phyloP scores from a whole-genome alignment of 345 rosid genomes.

The Luvunga scandens region DNA sequence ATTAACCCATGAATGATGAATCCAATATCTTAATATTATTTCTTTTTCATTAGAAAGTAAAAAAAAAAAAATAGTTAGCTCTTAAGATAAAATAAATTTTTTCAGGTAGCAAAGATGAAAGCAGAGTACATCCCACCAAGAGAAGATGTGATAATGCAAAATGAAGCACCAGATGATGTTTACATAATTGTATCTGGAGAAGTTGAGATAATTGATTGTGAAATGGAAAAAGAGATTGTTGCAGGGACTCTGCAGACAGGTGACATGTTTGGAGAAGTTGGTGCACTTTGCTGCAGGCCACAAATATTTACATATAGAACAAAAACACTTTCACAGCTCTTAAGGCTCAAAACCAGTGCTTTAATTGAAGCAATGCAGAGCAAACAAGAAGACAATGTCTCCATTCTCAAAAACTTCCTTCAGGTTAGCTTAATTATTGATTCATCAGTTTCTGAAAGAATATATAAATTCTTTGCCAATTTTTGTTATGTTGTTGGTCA shows the following conservation, averaged over 20 bases:
- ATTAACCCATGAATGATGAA: too few species aligned
- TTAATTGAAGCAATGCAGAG: constrained; percentile 68
- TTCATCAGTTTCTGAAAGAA: neutral
- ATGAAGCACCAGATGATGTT: constrained; percentile 82
- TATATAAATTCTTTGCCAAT: neutral
- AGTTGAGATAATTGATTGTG: constrained; percentile 61
- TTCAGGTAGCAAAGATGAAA: constrained; percentile 74
- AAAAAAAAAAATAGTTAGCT: too few species aligned
- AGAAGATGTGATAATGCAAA: constrained; percentile 85
- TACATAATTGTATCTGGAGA: constrained; percentile 84
- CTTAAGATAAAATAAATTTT: neutral
- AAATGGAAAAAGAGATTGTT: constrained; percentile 51
- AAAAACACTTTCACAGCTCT: constrained; percentile 72
- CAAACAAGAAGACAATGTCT: constrained; percentile 62
- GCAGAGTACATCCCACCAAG: constrained; percentile 93
- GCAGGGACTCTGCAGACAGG: constrained; percentile 58
- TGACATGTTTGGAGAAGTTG: constrained; percentile 89
- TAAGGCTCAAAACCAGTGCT: constrained; percentile 60
- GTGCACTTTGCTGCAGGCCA: constrained; percentile 71
- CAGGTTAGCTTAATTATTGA: constrained; percentile 32
- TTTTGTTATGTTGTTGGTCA: neutral
- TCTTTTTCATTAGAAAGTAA: too few species aligned
- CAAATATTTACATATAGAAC: constrained; percentile 75
- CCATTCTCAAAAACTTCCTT: constrained; percentile 72
- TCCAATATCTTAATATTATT: too few species aligned